Evolutionary conservation across 768 basidiomycete genomes (phyloP), one percentile per base, ranked within the genome.

Genomic region (Lyophyllum decastes): DNA sequence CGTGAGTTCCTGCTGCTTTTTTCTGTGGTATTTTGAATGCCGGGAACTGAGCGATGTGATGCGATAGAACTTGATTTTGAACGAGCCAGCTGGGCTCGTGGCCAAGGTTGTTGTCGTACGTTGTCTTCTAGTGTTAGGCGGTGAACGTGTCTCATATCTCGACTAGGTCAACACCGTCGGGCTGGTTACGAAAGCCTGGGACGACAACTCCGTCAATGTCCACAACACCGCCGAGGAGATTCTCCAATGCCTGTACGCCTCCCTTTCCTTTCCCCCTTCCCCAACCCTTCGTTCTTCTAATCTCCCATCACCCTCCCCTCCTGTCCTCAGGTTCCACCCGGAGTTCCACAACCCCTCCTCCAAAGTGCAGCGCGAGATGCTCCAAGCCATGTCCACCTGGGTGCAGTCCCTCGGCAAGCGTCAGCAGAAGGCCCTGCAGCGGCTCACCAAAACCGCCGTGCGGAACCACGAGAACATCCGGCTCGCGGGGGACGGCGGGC

Each of bases 181-280:
- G 26, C 72, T 79, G n/a, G 82, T 95, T 10, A 84, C 81, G 43
- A 87, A 86, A 63, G 92, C 92, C 10, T 95, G 92, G 93, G 91
- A 94, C 61, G 86, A 93, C 62, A 70, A 66, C 44, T 84, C 81
- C 0, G 64, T 85, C 22, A 84, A 91, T 64, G 79, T 84, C 12
- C 78, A 79, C 58, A 70, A 77, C 38, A 64, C 84, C 10, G 82
- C 79, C 0, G 88, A 90, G 48, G 88, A 90, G 16, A 73, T 87
- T 54, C 69, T 89, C 6, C 79, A 86, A 60, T 86, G 84, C 77
- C 65, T 92, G 89, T 89, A 66, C 33, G 85, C 19, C 21, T 21
- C 30, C 33, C 22, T 16, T 3, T 16, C n/a, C 41, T 22, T 16
- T 45, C 52, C 41, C 47, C 4, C 19, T 44, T 14, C 12, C 33